Base-by-base conservation (phyloP, 202 grass and related monocot species). In the Brachypodium distachyon region DNA sequence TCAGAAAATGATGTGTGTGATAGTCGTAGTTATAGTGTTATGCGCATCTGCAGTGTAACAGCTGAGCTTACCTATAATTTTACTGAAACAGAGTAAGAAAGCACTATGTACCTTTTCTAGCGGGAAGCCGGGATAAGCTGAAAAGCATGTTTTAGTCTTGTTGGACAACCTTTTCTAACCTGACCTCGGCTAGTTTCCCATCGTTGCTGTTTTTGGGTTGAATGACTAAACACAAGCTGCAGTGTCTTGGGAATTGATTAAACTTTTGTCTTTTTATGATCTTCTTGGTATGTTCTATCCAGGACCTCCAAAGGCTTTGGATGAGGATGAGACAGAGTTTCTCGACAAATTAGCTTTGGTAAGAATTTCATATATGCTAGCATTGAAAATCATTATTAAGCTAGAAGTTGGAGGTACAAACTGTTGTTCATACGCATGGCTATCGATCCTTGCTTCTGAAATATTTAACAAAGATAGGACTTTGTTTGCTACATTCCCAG, bases 261-360 rank as follows among this genome's bases (percentile, higher is more conserved):
- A 54, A 25, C 5, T 9, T 34, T n/a, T 9, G 1, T 16, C 7
- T 12, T 60, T 7, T 50, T 73, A 42, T 84, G 19, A 61, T 74
- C 38, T 18, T 44, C 9, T 40, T 69, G 3, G 16, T 77, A 25
- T 83, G 43, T 19, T 74, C 54, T 74, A 85, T 40, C 37, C 76
- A 99, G 92, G 92, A 74, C 96, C 96, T 67, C 92, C 96, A 43
- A 99, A 99, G 72, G 89, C 96, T 34, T 85, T 99, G 69, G 96
- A 99, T 67, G 96, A 99, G 44, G 96, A 96, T 70, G 96, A 99
- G 66, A 91, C 72, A 16, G 92, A 99, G 44, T 99, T 99, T 89
- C 81, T 99, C 0, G 85, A 99, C 74, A 93, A 93, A 59, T 70
- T 90, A 21, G 81, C 89, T 78, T 74, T 60, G 77, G 91, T 99